phyloP scores from a whole-genome alignment of 345 rosid species.

The Arabidopsis suecica region DNA sequence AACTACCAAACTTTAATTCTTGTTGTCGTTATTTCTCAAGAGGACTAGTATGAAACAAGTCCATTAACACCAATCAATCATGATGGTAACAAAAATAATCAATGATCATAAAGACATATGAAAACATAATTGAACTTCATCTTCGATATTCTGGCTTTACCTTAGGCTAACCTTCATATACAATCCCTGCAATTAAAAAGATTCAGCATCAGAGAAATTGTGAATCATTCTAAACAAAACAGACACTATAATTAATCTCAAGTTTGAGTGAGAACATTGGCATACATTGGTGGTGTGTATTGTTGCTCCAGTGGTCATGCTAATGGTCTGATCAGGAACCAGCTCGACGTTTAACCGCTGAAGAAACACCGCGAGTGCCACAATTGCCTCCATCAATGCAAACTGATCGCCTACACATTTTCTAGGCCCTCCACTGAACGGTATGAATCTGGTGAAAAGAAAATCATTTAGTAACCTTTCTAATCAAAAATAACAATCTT shows the following conservation, averaged over 20 bases:
- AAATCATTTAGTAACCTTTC: slow-evolving; percentile 7
- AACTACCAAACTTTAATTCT: neutral
- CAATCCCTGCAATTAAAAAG: slow-evolving; percentile 66
- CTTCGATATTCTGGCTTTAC: slow-evolving; percentile 3
- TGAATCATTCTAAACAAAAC: neutral
- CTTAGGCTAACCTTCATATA: slow-evolving; percentile 70
- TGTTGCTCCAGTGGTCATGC: slow-evolving; percentile 97
- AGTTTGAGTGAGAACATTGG: slow-evolving; percentile 2
- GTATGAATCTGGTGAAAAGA: slow-evolving; percentile 67
- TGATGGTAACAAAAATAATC: slow-evolving; percentile 16
- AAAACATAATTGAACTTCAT: slow-evolving; percentile 11
- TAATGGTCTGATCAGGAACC: slow-evolving; percentile 83
- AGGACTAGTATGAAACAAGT: neutral
- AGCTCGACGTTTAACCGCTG: slow-evolving; percentile 78
- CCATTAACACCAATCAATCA: neutral
- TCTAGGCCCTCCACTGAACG: slow-evolving; percentile 96
- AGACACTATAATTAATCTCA: no score
- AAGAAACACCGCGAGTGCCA: slow-evolving; percentile 75
- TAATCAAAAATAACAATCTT: neutral
- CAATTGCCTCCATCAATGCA: slow-evolving; percentile 88
- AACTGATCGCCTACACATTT: slow-evolving; percentile 97
- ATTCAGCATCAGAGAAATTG: slow-evolving; percentile 2
- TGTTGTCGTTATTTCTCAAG: neutral
- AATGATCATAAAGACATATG: no score
- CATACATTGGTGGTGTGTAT: slow-evolving; percentile 83